Percentiles rank a stretch among this genome's conserved stretches.
Conservation (phyloP, 164 flowering plant genomes). For the Akebia trifoliata region DNA sequence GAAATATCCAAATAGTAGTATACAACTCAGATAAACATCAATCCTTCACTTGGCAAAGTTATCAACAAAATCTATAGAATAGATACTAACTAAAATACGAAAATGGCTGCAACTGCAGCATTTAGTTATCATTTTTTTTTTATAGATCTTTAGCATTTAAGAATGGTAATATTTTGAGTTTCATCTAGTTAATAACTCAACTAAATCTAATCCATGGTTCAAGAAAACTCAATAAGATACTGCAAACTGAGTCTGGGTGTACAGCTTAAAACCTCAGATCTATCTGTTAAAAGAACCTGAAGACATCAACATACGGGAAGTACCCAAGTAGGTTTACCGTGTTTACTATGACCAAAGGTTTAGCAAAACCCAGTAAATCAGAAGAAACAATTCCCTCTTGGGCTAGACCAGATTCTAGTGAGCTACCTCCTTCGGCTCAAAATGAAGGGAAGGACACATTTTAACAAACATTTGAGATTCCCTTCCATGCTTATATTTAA, state of each 20-base stretch:
- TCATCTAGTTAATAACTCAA: no score
- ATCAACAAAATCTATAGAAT: no score
- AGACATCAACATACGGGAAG: conserved; percentile 10
- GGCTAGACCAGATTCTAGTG: conserved; percentile 81
- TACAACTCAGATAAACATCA: no score
- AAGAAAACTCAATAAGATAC: conserved; percentile 7
- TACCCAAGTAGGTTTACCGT: conserved; percentile 23
- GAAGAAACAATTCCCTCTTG: conserved; percentile 79
- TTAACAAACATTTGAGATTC: conserved; percentile 44
- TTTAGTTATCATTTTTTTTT: no score
- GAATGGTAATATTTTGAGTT: no score
- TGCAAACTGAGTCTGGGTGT: conserved; percentile 10
- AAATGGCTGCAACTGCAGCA: no score
- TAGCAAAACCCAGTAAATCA: conserved; percentile 52
- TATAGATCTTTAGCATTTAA: no score
- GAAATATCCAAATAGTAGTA: no score
- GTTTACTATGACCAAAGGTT: conserved; percentile 53
- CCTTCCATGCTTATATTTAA: conserved; percentile 70
- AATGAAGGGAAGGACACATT: conserved; percentile 34
- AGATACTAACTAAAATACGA: no score
- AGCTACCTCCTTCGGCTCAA: conserved; percentile 93
- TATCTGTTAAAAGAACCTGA: conserved; percentile 7
- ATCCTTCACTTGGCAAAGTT: no score
- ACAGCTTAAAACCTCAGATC: conserved; percentile 14
- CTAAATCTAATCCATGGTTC: conserved; percentile 8